phyloP scores from a whole-genome alignment of 768 basidiomycete genomes.

The Amanita thiersii region DNA sequence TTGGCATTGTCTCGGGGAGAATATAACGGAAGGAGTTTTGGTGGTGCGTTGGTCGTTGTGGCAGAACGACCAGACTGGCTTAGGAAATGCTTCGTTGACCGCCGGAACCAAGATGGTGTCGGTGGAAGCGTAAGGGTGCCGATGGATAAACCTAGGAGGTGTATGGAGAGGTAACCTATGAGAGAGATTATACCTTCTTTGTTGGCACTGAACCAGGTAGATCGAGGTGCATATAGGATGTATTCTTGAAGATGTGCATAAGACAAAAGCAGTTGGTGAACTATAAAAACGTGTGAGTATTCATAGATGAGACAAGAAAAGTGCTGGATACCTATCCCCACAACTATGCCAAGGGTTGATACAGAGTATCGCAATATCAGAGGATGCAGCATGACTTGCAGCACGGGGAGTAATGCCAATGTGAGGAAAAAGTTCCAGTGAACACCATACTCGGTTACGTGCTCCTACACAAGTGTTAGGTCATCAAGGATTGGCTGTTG shows the following conservation, averaged over 20 bases:
- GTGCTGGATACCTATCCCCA: conserved; percentile 44
- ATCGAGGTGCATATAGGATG: conserved; percentile 58
- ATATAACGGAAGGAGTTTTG: conserved; percentile 15
- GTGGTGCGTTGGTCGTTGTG: conserved; percentile 11
- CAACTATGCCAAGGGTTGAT: conserved; percentile 50
- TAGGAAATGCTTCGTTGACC: conserved; percentile 30
- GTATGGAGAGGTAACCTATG: conserved; percentile 84
- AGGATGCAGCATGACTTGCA: conserved; percentile 65
- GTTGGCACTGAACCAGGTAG: conserved; percentile 64
- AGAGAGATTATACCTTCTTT: conserved; percentile 89
- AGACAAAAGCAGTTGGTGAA: conserved; percentile 63
- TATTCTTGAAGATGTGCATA: conserved; percentile 48
- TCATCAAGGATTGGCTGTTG: not conserved
- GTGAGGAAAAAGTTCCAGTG: conserved; percentile 99
- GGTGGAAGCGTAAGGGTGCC: conserved; percentile 80
- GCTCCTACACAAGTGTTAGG: conserved; percentile 47
- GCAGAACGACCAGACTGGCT: no score
- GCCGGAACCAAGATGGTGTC: conserved; percentile 62
- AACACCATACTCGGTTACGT: conserved; percentile 89
- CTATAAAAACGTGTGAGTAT: conserved; percentile 28
- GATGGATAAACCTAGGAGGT: conserved; percentile 74
- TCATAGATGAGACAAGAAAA: not conserved
- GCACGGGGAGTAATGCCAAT: conserved; percentile 67
- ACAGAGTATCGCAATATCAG: conserved; percentile 49
- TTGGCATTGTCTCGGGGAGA: conserved; percentile 57